Evolutionary conservation across 1,139 yeast species (phyloP), one percentile per base, ranked within the genome.

Genomic region (Kurtzmaniella quercitrusa): DNA sequence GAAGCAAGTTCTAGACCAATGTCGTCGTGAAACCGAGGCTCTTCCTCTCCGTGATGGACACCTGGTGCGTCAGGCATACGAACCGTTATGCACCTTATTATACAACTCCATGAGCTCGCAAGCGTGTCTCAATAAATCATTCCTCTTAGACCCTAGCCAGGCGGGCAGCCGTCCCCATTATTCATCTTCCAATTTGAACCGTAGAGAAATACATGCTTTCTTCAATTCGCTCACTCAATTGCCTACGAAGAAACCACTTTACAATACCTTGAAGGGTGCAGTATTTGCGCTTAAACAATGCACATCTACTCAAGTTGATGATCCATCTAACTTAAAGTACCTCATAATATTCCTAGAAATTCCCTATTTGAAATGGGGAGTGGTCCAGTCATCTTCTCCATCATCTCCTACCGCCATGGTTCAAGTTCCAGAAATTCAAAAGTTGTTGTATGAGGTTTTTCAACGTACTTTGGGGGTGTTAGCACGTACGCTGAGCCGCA

Each of bases 391-490:
- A 4, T 14, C 12, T 12, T 9, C 25, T 3, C 4, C 25, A 2
- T 14, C 38, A 6, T 18, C 27, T 19, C 56, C 57, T 38, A 49
- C 57, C 63, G 54, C 58, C 53, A 70, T 72, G 71, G 61, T 70
- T 34, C 75, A 75, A 27, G 61, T 72, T 0, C 73, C 77, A 0
- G 85, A 81, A 51, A 70, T 84, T 11, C 75, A 75, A 48, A 62
- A 76, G 0, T 54, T 82, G 14, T 71, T 82, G 19, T 82, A 81
- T 54, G 91, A 86, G 42, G 70, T 89, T 2, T 57, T 82, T 19
- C 85, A 84, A 54, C 68, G 91, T 41, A 63, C 79, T 2, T 65
- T 87, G 34, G 95, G 95, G 0, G 66, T 84, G 4, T 53, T 88
- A 41, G 72, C 93, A 1, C 74, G 81, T 51, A 54, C 76, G 3